Base-by-base conservation (phyloP, 140 eudicot genomes). In the Flaveria floridana region DNA sequence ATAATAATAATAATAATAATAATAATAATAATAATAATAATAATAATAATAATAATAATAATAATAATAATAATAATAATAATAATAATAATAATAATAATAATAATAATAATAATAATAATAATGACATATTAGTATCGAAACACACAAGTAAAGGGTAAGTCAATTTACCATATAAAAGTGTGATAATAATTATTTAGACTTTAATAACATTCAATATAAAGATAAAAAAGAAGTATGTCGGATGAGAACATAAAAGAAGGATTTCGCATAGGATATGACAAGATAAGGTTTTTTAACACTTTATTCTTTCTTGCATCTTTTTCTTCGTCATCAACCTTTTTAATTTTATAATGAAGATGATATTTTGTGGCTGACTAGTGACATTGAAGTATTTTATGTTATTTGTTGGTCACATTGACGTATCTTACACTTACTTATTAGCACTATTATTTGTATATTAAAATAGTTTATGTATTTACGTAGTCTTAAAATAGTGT, bases 271-370 rank as follows among this genome's bases (percentile, higher is more conserved):
- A 68, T 42, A 70, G 58, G 62, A 48, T 34, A 34, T 50, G 25
- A n/a, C 70, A 30, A 30, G 70, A 64, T 50, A 70, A 70, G 74
- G 25, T 70, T 70, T 50, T 55, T 71, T 37, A 25, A 73, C 78
- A 44, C 59, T 73, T 73, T 73, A n/a, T n/a, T 25, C 63, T 70
- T 70, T 70, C 62, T 26, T 48, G 30, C 46, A 70, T 21, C 74
- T 70, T 70, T 70, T 70, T 70, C 74, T 6, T 12, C 74, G 15
- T 50, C 62, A 48, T 50, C 74, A 28, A 6, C 62, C 63, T 47
- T 23, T 68, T 68, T 12, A 13, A 42, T 55, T 55, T 55, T 55
- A 55, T 19, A 55, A 55, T 18, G 62, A 55, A 55, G 62, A 55
- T 55, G 62, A 55, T 18, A 18, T 55, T 55, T 55, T 30, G 70